Percentiles rank a stretch among this genome's conserved stretches.
Evolutionary conservation across 2,329 filamentous ascomycete species (phyloP).

Genomic region (Aspergillus quadrilineatus): DNA sequence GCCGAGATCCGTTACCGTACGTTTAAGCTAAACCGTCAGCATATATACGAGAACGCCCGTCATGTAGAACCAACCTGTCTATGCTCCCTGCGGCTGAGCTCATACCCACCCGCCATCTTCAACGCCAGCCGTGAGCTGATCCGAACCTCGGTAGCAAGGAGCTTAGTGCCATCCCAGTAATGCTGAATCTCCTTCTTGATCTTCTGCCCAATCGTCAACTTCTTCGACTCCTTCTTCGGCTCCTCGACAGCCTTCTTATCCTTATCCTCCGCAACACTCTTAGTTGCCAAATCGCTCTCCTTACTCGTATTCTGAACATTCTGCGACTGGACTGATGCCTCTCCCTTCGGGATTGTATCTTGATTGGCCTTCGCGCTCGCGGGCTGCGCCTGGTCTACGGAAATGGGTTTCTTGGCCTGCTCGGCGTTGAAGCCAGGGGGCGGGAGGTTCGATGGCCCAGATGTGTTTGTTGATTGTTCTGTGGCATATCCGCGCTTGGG

Average conservation of each 20-base stretch:
- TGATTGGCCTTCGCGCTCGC: constrained; percentile 33
- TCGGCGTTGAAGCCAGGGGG: constrained; percentile 91
- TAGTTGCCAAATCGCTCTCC: constrained; percentile 61
- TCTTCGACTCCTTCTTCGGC: constrained; percentile 70
- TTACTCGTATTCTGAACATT: constrained; percentile 49
- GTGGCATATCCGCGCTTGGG: constrained; percentile 56
- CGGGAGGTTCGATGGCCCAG: constrained; percentile 55
- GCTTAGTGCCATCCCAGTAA: constrained; percentile 98
- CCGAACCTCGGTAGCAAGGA: constrained; percentile 85
- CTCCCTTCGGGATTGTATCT: constrained; percentile 40
- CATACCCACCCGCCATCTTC: constrained; percentile 98
- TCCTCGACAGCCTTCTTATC: constrained; percentile 60
- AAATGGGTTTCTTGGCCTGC: constrained; percentile 79
- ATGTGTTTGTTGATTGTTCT: constrained; percentile 53
- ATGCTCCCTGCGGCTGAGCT: constrained; percentile 89
- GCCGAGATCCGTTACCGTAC: constrained; percentile 89
- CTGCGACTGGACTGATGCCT: constrained; percentile 44
- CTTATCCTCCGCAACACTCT: constrained; percentile 51
- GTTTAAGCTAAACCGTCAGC: constrained; percentile 59
- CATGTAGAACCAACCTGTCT: constrained; percentile 59
- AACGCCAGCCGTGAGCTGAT: constrained; percentile 88
- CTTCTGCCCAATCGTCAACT: constrained; percentile 84
- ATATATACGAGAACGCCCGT: background rate
- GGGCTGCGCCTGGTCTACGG: constrained; percentile 51
- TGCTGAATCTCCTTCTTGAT: constrained; percentile 91